Evolutionary conservation across 2,329 filamentous ascomycete species (phyloP).

Genomic region (Ophiostoma pallidulum): DNA sequence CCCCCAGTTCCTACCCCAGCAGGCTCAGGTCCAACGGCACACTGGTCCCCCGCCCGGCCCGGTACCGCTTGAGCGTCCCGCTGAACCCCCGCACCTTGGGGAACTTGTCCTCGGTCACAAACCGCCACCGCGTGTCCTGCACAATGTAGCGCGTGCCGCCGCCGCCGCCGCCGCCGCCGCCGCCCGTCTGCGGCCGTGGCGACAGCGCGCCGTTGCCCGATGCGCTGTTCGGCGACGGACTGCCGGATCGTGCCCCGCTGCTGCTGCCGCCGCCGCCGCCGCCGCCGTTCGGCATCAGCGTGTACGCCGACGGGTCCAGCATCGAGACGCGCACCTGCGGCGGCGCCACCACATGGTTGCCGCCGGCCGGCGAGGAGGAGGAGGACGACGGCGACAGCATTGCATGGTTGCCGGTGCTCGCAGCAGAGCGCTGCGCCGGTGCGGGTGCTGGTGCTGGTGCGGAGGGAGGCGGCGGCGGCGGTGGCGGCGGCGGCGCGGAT

Average conservation of each 20-base stretch:
- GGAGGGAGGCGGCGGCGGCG: constrained; percentile 26
- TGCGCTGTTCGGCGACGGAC: constrained; percentile 36
- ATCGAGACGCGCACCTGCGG: constrained; percentile 46
- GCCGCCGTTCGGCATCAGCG: constrained; percentile 54
- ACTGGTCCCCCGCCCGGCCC: constrained; percentile 86
- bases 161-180: constrained; percentile 23
- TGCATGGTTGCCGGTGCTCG: neutral
- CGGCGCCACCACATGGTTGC: constrained; percentile 33
- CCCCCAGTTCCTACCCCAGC: constrained; percentile 1
- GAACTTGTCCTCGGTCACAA: constrained; percentile 70
- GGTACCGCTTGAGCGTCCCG: constrained; percentile 67
- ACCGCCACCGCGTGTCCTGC: constrained; percentile 76
- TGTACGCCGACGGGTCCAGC: constrained; percentile 69
- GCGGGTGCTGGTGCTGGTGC: constrained; percentile 24
- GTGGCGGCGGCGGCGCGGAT: constrained; percentile 30
- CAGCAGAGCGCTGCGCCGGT: neutral
- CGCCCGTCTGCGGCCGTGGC: constrained; percentile 18
- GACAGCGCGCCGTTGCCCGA: constrained; percentile 14
- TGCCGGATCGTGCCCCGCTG: constrained; percentile 25
- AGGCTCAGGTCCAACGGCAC: constrained; percentile 74
- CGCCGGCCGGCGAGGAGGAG: too few species aligned
- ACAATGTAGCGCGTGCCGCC: constrained; percentile 44
- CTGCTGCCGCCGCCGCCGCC: constrained; percentile 12
- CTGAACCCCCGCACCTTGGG: constrained; percentile 77
- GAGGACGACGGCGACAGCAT: too few species aligned